Base-by-base conservation (phyloP, 305 asterid species). In the Euphrasia arctica region DNA sequence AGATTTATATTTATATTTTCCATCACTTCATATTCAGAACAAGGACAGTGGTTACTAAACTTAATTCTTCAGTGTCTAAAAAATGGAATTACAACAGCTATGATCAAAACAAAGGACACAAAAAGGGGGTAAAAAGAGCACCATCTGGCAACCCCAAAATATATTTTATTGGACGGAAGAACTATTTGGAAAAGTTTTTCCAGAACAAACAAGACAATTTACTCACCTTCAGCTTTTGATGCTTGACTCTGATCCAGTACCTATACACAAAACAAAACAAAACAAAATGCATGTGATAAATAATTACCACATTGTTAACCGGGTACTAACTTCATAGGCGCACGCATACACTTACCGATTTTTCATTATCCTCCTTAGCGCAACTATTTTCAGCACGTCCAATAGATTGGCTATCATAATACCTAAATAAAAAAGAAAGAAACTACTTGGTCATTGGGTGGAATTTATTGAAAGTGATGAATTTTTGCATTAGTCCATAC, bases 161-260 rank as follows among this genome's bases (percentile, higher is more conserved):
- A 56, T 65, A 41, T 13, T 54, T 32, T 13, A 49, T 31, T 42
- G 47, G 59, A 63, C 10, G 0, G 41, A 32, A 5, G 36, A 64
- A 64, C 50, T 15, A 59, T 61, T 57, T 42, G 27, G 66, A 71
- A 48, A 69, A 54, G 73, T 42, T 27, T 34, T 69, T 60, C 47
- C 45, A 66, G 49, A 9, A 43, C 67, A 66, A 70, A 62, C 48
- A 50, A 60, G 54, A 63, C 34, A 41, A 45, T 49, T 28, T 31
- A 77, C 95, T 82, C 78, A 92, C 97, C 91, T 64, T 80, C 91
- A 66, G 80, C 67, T 70, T 87, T 84, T 59, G 89, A 80, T 39
- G 69, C 67, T 65, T 58, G 82, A 65, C 78, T 62, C 36, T 64
- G 79, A 64, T 81, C 85, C 50, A 69, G 68, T 39, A 50, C 77